Evolutionary conservation across 306 rosid genomes (phyloP), one percentile per base, ranked within the genome.

Genomic region (Sechiopsis laciniata): DNA sequence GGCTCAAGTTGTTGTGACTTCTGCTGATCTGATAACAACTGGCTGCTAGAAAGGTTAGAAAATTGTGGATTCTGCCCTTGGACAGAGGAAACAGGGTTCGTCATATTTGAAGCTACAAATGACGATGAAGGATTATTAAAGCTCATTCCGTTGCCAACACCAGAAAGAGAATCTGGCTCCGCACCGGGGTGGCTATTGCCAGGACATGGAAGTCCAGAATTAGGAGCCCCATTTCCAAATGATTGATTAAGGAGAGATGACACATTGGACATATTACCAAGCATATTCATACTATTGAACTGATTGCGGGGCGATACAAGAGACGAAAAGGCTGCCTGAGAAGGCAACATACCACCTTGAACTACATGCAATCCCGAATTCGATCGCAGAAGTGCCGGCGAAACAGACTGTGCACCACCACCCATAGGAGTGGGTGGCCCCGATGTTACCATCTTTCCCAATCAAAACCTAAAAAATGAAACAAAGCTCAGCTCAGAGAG

Each of bases 371-470:
- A 79, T 77, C 94, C 98, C 2, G 98, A 93, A 81, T 90, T 87
- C 0, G 96, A 80, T 76, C 98, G 87, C 88, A 93, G 76, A 65
- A 90, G 90, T 7, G 97, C 87, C 37, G 97, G 85, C 0, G 93
- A 60, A 58, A 93, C 90, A 75, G 98, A 90, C 80, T 88, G 98
- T 80, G 87, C 75, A 79, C 96, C 87, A 72, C 97, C 94, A 75
- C 97, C 94, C 72, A 93, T 90, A 12, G 87, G 91, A 65, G 91
- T 83, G 80, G 96, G 86, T 66, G 91, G 91, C 88, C 97, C 98
- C 55, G 96, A 89, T 63, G 93, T 91, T 59, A 85, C 93, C 98
- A 93, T 93, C 81, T 74, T 84, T 80, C 32, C 32, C 78, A 68
- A 71, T 59, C 53, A 78, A 40, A 65, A 81, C 59, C 85, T 81